phyloP scores from a whole-genome alignment of 2,329 filamentous ascomycete genomes.

The Alternaria sp. region DNA sequence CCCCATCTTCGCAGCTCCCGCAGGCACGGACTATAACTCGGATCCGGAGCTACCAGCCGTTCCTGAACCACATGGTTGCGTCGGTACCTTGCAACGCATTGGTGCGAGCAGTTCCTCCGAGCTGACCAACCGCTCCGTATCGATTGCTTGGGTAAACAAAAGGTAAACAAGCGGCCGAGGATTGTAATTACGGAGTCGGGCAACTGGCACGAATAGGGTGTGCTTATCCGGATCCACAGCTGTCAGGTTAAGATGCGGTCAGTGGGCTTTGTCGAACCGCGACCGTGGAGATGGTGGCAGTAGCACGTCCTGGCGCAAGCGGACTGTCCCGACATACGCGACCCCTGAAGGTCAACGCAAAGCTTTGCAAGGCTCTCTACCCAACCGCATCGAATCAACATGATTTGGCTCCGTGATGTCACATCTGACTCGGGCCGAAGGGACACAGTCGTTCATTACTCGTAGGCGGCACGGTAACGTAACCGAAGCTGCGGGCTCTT shows the following conservation, averaged over 20 bases:
- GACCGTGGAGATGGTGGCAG: conserved; percentile 28
- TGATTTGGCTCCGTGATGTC: conserved; percentile 25
- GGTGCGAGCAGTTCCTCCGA: conserved; percentile 16
- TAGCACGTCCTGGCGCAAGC: conserved; percentile 29
- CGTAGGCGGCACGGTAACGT: conserved; percentile 19
- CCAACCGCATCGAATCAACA: conserved; percentile 15
- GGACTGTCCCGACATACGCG: conserved; percentile 31
- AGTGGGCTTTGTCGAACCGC: conserved; percentile 33
- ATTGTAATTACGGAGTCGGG: conserved; percentile 8
- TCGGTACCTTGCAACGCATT: conserved; percentile 10
- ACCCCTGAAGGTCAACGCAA: conserved; percentile 20
- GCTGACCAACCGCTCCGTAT: conserved; percentile 2
- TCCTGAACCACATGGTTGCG: conserved; percentile 7
- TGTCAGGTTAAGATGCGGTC: conserved; percentile 37
- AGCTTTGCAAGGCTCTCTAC: conserved; percentile 16
- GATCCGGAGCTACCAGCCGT: conserved; percentile 1
- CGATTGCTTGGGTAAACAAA: conserved; percentile 12
- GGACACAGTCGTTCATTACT: conserved; percentile 18
- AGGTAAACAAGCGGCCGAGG: conserved; percentile 5
- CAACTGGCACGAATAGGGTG: conserved; percentile 7
- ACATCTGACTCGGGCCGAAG: conserved; percentile 30
- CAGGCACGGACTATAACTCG: conserved; percentile 7
- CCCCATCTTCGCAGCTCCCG: conserved; percentile 11
- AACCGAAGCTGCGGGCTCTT: conserved; percentile 11
- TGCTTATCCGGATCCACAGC: background rate